Evolutionary conservation across 2,329 filamentous ascomycete species (phyloP), one percentile per base, ranked within the genome.

Genomic region (Karstenula rhodostoma): DNA sequence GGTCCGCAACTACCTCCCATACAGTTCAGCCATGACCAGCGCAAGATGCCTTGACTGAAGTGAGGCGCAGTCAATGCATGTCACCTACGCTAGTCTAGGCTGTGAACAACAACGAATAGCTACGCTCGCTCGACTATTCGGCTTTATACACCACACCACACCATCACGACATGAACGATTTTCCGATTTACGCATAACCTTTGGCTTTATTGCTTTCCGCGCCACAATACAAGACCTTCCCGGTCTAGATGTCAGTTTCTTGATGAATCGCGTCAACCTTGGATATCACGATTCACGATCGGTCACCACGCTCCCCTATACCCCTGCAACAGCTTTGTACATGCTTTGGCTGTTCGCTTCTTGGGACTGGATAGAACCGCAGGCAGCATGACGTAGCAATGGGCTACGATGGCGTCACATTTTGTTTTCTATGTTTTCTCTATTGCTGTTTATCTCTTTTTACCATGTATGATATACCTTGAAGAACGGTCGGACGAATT

Each of bases 121-220:
- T 29, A 35, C 12, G 22, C 42, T 8, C n/a, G 42, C 44, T 50
- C 44, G 33, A 48, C 33, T n/a, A 25, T 44, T 25, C 10, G 12
- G n/a, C 37, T 15, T 54, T 10, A 8, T 19, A 52, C 32, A 37
- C 25, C 17, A 37, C 27, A 42, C 29, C 23, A 37, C 22, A 32
- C 29, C 25, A 57, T 57, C 25, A 57, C 37, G 56, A 57, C 44
- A 44, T 44, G 19, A 43, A 49, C 33, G 47, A 56, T 19, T 15
- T 44, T 51, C 37, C 35, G 37, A 52, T 44, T 57, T 33, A 51
- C 56, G 56, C 56, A 57, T 57, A 57, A 37, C 56, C 19, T 48
- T 44, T 44, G 27, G 35, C 23, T 19, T 49, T 19, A 27, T 51
- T 27, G 46, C 46, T 56, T 40, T 56, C 53, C 42, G 37, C 51